Percentiles rank a stretch among this genome's conserved stretches.
These are phyloP conservation scores for Oxyria digyna DNA, from an alignment of 148 eudicot species.

Conservation along the genomic window DNA sequence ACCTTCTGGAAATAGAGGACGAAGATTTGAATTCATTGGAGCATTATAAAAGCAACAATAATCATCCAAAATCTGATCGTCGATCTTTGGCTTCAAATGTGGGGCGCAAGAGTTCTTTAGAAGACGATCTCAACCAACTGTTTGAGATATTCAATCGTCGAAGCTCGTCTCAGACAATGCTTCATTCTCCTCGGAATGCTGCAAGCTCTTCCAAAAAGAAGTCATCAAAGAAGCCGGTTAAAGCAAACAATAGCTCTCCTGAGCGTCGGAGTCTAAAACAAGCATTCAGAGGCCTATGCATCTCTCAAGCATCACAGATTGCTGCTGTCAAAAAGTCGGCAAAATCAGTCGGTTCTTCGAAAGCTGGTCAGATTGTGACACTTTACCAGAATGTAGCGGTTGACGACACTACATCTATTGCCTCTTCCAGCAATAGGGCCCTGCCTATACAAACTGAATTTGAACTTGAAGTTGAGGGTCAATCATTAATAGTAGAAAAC, in stretches of 20 bases:
- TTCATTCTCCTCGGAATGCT: conserved; percentile 22
- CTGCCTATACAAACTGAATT: not conserved
- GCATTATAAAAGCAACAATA: conserved; percentile 15
- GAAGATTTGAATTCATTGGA: conserved; percentile 27
- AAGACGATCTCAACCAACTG: conserved; percentile 83
- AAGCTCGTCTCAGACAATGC: conserved; percentile 34
- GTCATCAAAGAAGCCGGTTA: conserved; percentile 50
- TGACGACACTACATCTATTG: conserved; percentile 32
- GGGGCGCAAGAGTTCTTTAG: conserved; percentile 38
- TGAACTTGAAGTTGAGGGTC: conserved; percentile 4
- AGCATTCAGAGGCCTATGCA: conserved; percentile 82
- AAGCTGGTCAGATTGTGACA: conserved; percentile 42
- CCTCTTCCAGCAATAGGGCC: conserved; percentile 17
- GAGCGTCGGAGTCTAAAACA: conserved; percentile 75
- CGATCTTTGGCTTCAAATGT: conserved; percentile 31
- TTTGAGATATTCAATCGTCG: conserved; percentile 64
- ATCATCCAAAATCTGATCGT: conserved; percentile 16
- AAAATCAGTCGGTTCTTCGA: conserved; percentile 47
- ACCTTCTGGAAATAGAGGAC: conserved; percentile 59
- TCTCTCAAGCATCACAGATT: conserved; percentile 93
- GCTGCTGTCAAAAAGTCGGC: conserved; percentile 64
- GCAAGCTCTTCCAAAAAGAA: conserved; percentile 30
- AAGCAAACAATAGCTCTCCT: conserved; percentile 37
- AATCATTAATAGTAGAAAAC: conserved; percentile 6
- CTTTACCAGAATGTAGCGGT: conserved; percentile 40